Evolutionary conservation across 306 rosid genomes (phyloP).

Genomic region (Quercus berberidifolia): DNA sequence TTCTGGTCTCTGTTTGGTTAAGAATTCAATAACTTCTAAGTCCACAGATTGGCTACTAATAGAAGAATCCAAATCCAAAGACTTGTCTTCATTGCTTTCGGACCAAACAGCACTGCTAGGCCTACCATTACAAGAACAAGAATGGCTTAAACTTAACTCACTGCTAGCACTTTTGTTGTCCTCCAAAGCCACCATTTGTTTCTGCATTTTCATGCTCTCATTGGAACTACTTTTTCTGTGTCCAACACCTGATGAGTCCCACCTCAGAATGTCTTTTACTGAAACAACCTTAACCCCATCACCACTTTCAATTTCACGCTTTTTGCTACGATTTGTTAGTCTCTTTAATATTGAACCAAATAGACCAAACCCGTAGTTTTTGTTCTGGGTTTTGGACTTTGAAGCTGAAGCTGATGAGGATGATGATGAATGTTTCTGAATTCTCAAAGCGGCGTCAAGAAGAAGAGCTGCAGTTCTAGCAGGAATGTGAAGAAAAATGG

Average conservation of each 20-base stretch:
- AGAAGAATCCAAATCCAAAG: slow-evolving; percentile 44
- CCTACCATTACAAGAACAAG: slow-evolving; percentile 38
- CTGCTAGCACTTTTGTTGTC: not conserved
- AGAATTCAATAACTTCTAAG: slow-evolving; percentile 27
- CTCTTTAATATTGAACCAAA: slow-evolving; percentile 72
- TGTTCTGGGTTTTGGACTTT: slow-evolving; percentile 34
- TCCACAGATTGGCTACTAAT: slow-evolving; percentile 39
- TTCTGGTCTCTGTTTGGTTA: slow-evolving; percentile 5
- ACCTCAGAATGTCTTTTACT: slow-evolving; percentile 35
- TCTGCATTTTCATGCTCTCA: not conserved
- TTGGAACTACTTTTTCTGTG: not conserved
- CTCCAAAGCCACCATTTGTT: not conserved
- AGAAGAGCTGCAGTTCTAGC: slow-evolving; percentile 68
- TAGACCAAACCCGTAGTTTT: slow-evolving; percentile 38
- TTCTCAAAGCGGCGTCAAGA: slow-evolving; percentile 77
- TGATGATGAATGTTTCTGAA: slow-evolving; percentile 50
- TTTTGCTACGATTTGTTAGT: slow-evolving; percentile 31
- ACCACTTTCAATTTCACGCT: slow-evolving; percentile 21
- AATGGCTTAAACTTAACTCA: slow-evolving; percentile 4
- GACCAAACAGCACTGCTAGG: slow-evolving; percentile 67
- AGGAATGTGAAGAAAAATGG: slow-evolving; percentile 70
- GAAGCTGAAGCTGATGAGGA: slow-evolving; percentile 1
- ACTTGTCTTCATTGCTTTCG: slow-evolving; percentile 50
- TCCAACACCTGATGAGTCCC: slow-evolving; percentile 39
- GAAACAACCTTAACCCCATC: slow-evolving; percentile 21